A percentile compares a stretch with the other conserved stretches of the same genome.
Conservation (phyloP, 345 rosid genomes). For the Eucalyptus victrix region DNA sequence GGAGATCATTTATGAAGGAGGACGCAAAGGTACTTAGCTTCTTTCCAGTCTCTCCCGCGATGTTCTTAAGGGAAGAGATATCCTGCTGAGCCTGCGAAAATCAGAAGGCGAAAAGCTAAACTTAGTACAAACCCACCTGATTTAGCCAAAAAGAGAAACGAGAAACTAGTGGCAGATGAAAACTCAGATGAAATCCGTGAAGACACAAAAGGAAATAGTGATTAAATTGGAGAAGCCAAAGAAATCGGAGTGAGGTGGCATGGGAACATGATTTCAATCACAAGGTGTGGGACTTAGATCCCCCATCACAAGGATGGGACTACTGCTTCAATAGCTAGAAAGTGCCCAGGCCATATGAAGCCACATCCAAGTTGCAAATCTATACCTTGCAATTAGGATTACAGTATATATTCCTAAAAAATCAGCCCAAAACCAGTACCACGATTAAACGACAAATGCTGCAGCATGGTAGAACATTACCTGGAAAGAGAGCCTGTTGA, state of each 20-base stretch:
- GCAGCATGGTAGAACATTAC: constrained; percentile 7
- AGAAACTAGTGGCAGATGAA: neutral
- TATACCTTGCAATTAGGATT: neutral
- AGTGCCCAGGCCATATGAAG: neutral
- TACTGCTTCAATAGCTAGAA: neutral
- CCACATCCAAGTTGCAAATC: neutral
- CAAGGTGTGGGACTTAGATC: neutral
- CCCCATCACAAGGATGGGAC: neutral
- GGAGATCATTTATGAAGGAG: constrained; percentile 62
- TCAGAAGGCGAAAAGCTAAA: neutral
- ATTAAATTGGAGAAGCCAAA: neutral
- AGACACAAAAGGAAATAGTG: neutral
- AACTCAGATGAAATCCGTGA: neutral
- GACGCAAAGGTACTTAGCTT: constrained; percentile 82
- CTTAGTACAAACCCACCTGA: neutral
- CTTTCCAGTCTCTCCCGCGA: constrained; percentile 93
- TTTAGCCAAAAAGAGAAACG: neutral
- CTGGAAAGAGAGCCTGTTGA: constrained; percentile 84
- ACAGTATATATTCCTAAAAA: neutral
- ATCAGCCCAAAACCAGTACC: neutral
- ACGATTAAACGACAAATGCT: neutral
- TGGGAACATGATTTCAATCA: neutral
- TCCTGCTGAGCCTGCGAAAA: constrained; percentile 78
- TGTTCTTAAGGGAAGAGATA: constrained; percentile 68
- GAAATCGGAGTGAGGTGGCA: neutral